These are phyloP conservation scores for Euphorbia lathyris DNA, from an alignment of 345 rosid species.

Conservation along the genomic window DNA sequence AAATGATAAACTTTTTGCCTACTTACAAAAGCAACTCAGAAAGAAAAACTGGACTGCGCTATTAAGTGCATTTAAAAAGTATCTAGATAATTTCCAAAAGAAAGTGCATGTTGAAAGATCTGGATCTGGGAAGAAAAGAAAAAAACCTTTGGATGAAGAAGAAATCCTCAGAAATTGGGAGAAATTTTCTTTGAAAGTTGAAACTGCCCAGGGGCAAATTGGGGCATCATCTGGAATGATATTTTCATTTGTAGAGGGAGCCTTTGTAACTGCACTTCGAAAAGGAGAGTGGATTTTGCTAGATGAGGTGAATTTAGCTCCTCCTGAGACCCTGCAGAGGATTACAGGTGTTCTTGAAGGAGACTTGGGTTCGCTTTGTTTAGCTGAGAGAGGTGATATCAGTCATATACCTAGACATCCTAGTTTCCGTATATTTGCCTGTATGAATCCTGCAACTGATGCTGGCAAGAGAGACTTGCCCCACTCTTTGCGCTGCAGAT, in stretches of 20 bases:
- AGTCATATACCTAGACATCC: constrained; percentile 64
- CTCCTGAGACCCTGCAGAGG: constrained; percentile 92
- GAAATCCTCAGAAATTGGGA: constrained; percentile 48
- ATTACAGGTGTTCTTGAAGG: constrained; percentile 91
- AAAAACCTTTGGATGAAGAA: constrained; percentile 47
- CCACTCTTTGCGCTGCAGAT: constrained; percentile 66
- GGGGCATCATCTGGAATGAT: constrained; percentile 70
- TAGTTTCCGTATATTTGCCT: constrained; percentile 78
- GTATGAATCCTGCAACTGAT: constrained; percentile 99
- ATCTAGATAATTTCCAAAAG: constrained; percentile 29
- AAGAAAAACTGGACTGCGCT: constrained; percentile 60
- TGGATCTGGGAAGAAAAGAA: constrained; percentile 61
- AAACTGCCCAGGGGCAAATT: constrained; percentile 50
- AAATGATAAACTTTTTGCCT: constrained; percentile 33
- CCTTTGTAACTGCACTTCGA: constrained; percentile 82
- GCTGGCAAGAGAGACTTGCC: constrained; percentile 97
- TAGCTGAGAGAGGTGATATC: constrained; percentile 93
- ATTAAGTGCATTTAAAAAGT: constrained; percentile 45
- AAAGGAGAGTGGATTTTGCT: constrained; percentile 94
- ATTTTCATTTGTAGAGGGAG: constrained; percentile 96
- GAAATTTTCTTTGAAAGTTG: constrained; percentile 47
- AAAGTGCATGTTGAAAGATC: constrained; percentile 24
- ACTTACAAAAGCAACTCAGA: constrained; percentile 41
- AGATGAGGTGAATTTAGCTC: constrained; percentile 95
- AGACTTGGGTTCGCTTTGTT: constrained; percentile 78